Evolutionary conservation across 2,329 filamentous ascomycete species (phyloP).

Genomic region (Massarina eburnea): DNA sequence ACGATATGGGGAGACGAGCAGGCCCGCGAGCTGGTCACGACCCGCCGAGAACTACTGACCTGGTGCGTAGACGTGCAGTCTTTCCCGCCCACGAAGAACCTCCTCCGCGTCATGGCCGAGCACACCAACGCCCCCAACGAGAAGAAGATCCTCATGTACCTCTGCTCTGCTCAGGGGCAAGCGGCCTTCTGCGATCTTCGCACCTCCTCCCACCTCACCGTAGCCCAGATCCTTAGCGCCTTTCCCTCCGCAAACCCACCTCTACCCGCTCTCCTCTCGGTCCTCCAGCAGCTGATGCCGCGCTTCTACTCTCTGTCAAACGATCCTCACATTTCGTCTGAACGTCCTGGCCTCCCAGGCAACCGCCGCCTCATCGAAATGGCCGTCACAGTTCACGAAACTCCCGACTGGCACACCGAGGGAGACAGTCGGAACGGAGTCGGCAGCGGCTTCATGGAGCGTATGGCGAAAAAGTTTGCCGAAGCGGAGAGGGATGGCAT

Average conservation of each 20-base stretch:
- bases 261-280: slow-evolving; percentile 76
- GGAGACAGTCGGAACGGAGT: slow-evolving; percentile 70
- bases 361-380: slow-evolving; percentile 84
- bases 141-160: slow-evolving; percentile 82
- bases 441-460: slow-evolving; percentile 90
- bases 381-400: slow-evolving; percentile 93
- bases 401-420: slow-evolving; percentile 73
- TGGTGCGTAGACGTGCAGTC: slow-evolving; percentile 97
- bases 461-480: slow-evolving; percentile 73
- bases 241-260: slow-evolving; percentile 92
- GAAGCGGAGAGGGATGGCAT: slow-evolving; percentile 62
- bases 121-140: slow-evolving; percentile 78
- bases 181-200: slow-evolving; percentile 90
- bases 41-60: slow-evolving; percentile 84
- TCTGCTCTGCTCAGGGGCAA: slow-evolving; percentile 88
- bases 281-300: slow-evolving; percentile 88
- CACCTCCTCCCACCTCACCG: slow-evolving; percentile 79
- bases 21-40: slow-evolving; percentile 83
- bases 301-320: slow-evolving; percentile 98
- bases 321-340: slow-evolving; percentile 80
- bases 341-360: slow-evolving; percentile 65
- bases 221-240: slow-evolving; percentile 83
- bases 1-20: slow-evolving; percentile 96
- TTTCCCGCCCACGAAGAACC: slow-evolving; percentile 82
- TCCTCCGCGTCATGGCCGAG: slow-evolving; percentile 85